Base-by-base conservation (phyloP, 345 rosid species). In the Carallia pectinifolia region DNA sequence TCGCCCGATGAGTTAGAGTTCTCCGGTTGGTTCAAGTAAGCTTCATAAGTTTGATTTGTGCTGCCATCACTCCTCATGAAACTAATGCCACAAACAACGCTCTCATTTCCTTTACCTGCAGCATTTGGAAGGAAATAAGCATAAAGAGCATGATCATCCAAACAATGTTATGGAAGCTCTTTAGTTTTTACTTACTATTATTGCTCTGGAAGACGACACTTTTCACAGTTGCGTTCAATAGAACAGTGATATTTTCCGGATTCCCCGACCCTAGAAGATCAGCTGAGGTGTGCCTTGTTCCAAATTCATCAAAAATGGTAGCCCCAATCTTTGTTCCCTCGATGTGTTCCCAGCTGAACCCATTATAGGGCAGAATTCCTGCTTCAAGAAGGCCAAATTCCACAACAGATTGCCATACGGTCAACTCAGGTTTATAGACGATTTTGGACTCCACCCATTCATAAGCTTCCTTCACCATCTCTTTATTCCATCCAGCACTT, bases 291-390 rank as follows among this genome's bases (percentile, higher is more conserved):
- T 85, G 92, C 33, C 88, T 84, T 58, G 61, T 83, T 38, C 90
- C 92, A 64, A 40, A 56, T n/a, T 48, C 52, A 68, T 93, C 98
- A 63, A 84, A 90, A 36, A 78, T 61, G 38, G 85, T 89, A 58
- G 89, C 96, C 86, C 89, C 86, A 6, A 86, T 86, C 76, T 89
- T 91, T 30, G 95, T 91, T 61, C 95, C 95, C 55, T 81, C 72
- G 23, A 76, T 63, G 53, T 90, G 93, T 13, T 86, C 91, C 78
- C 83, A 67, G 40, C 67, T 90, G 44, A 73, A 85, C 37, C 90
- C 88, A 6, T 87, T 85, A 13, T 79, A 81, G 0, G 89, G 93
- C 48, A 68, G 53, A 40, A 88, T 55, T 2, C 94, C 89, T 7
- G 88, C 88, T 82, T 86, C 90, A 44, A 85, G 85, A 58, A 87